Conservation (phyloP, 306 rosid species). For the Fagus sylvatica region DNA sequence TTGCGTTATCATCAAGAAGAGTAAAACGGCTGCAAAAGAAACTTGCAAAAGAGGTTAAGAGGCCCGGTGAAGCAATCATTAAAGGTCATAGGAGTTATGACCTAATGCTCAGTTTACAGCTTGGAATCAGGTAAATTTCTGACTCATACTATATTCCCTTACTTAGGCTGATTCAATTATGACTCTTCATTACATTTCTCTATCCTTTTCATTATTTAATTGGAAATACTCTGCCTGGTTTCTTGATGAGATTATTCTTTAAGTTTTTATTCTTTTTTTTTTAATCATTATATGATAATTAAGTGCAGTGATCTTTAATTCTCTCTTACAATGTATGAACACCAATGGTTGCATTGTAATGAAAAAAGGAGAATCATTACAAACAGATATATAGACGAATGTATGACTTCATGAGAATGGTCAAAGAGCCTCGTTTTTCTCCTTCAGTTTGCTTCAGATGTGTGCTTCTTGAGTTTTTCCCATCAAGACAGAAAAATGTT, state of each 20-base stretch:
- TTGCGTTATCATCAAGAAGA: conserved; percentile 61
- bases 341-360: neutral
- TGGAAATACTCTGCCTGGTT: neutral
- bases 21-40: conserved; percentile 70
- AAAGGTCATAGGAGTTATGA: conserved; percentile 98
- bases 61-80: conserved; percentile 91
- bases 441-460: conserved; percentile 22
- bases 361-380: neutral
- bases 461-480: conserved; percentile 26
- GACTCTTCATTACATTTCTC: conserved; percentile 25
- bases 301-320: neutral
- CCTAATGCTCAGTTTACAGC: conserved; percentile 97
- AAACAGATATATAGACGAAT: neutral
- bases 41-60: conserved; percentile 73
- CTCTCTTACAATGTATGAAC: neutral
- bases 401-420: conserved; percentile 11
- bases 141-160: conserved; percentile 11
- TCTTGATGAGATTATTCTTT: conserved; percentile 6
- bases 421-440: conserved; percentile 21
- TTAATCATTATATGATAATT: neutral
- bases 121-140: conserved; percentile 83
- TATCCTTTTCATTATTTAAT: conserved; percentile 2
- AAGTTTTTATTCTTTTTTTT: neutral
- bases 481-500: neutral
- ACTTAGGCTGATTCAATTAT: conserved; percentile 1